phyloP scores from a whole-genome alignment of 2,329 filamentous ascomycete genomes.

The Incumbomyces lentus region DNA sequence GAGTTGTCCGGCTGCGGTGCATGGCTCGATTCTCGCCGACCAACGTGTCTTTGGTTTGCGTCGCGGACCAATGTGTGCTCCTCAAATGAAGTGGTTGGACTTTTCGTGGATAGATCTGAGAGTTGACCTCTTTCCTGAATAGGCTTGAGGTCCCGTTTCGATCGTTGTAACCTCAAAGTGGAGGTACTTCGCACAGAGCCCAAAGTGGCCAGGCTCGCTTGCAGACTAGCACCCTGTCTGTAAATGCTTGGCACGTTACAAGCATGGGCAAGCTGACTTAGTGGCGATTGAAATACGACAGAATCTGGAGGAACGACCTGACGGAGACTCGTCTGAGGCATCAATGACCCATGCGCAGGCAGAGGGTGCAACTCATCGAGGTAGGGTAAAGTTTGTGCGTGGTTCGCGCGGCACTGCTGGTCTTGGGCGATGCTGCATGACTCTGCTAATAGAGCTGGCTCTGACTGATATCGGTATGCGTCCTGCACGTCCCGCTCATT shows the following conservation, averaged over 20 bases:
- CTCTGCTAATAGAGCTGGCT: background rate
- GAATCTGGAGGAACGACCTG: constrained; percentile 2
- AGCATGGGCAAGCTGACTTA: constrained; percentile 7
- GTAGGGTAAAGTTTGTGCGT: background rate
- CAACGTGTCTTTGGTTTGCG: background rate
- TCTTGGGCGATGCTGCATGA: background rate
- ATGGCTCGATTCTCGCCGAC: background rate
- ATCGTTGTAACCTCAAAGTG: constrained; percentile 13
- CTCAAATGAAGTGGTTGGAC: background rate
- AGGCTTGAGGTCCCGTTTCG: constrained; percentile 7
- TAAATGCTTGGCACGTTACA: constrained; percentile 8
- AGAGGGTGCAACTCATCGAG: background rate
- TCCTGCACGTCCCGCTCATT: constrained; percentile 16
- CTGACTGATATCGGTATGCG: constrained; percentile 13
- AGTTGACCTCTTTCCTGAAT: background rate
- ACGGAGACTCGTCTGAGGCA: background rate
- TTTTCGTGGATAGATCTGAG: background rate
- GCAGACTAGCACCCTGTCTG: constrained; percentile 8
- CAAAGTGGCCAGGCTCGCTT: constrained; percentile 11
- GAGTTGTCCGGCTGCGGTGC: background rate
- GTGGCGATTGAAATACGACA: constrained; percentile 4
- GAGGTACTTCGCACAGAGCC: constrained; percentile 11
- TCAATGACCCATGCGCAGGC: background rate
- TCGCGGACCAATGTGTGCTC: background rate
- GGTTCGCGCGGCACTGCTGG: background rate